A percentile compares a stretch with the other conserved stretches of the same genome.
Evolutionary conservation across 305 asterid species (phyloP).

Genomic region (Fraxinus velutina): DNA sequence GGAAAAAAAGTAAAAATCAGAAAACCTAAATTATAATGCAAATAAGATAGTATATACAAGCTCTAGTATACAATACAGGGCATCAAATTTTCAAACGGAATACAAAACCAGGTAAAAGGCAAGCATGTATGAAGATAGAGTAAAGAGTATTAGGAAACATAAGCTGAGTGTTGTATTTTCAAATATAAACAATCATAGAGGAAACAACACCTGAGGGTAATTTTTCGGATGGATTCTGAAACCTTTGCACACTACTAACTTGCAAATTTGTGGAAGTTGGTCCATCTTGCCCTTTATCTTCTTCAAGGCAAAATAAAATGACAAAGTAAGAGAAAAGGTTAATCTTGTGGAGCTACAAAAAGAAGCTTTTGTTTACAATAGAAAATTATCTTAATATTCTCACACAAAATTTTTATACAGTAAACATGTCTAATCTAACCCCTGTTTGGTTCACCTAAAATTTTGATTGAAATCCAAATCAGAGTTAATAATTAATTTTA

Average conservation of each 20-base stretch:
- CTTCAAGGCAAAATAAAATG: slow-evolving; percentile 14
- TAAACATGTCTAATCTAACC: not conserved
- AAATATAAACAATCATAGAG: not conserved
- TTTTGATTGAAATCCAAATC: not conserved
- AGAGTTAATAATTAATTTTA: not conserved
- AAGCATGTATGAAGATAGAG: slow-evolving; percentile 15
- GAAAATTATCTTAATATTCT: not conserved
- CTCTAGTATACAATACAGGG: not conserved
- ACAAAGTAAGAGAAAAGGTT: not conserved
- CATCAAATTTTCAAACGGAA: slow-evolving; percentile 1
- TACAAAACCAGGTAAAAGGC: not conserved
- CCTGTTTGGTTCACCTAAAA: not conserved
- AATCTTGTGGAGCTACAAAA: not conserved
- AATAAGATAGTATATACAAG: slow-evolving; percentile 11
- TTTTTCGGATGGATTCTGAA: slow-evolving; percentile 29
- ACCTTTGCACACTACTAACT: slow-evolving; percentile 10
- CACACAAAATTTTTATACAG: not conserved
- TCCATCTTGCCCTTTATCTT: slow-evolving; percentile 19
- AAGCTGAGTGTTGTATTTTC: not conserved
- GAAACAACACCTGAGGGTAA: slow-evolving; percentile 34
- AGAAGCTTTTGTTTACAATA: not conserved
- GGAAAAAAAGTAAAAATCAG: not conserved
- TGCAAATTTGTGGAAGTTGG: slow-evolving; percentile 19
- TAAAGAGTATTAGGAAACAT: slow-evolving; percentile 1
- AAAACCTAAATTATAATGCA: not conserved